Percentiles rank a stretch among this genome's conserved stretches.
These are phyloP conservation scores for Polyporus arcularius DNA, from an alignment of 768 basidiomycete species.

Conservation along the genomic window DNA sequence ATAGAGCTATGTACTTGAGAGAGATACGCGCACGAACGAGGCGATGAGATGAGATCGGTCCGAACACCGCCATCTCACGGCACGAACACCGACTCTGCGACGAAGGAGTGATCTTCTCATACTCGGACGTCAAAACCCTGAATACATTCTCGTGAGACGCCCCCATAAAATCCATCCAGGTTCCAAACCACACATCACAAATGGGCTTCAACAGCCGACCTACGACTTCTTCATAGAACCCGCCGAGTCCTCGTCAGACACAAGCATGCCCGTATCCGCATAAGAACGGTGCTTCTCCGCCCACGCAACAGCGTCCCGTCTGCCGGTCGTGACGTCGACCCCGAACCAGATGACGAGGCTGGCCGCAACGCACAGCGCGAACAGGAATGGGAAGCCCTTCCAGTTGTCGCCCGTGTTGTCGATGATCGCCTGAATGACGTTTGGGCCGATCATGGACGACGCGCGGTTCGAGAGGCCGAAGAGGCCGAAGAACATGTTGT, in stretches of 20 bases:
- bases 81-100: too few relatives aligned
- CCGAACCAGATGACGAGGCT: slow-evolving; percentile 79
- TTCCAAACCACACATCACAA: neutral
- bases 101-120: too few relatives aligned
- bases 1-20: too few relatives aligned
- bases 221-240: slow-evolving; percentile 9
- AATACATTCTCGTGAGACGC: neutral
- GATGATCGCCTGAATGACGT: slow-evolving; percentile 84
- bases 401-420: slow-evolving; percentile 71
- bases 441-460: slow-evolving; percentile 86
- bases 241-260: slow-evolving; percentile 22
- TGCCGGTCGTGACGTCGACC: slow-evolving; percentile 40
- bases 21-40: too few relatives aligned
- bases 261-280: slow-evolving; percentile 24
- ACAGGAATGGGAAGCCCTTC: slow-evolving; percentile 84
- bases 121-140: too few relatives aligned
- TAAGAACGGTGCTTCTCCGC: slow-evolving; percentile 33
- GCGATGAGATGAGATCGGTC: too few relatives aligned
- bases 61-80: too few relatives aligned
- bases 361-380: slow-evolving; percentile 66
- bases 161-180: neutral
- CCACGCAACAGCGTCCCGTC: slow-evolving; percentile 41
- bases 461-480: slow-evolving; percentile 84
- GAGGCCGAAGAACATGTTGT: slow-evolving; percentile 89
- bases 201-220: neutral